These are phyloP conservation scores for Medicago lupulina DNA, from an alignment of 306 rosid species.

Conservation along the genomic window DNA sequence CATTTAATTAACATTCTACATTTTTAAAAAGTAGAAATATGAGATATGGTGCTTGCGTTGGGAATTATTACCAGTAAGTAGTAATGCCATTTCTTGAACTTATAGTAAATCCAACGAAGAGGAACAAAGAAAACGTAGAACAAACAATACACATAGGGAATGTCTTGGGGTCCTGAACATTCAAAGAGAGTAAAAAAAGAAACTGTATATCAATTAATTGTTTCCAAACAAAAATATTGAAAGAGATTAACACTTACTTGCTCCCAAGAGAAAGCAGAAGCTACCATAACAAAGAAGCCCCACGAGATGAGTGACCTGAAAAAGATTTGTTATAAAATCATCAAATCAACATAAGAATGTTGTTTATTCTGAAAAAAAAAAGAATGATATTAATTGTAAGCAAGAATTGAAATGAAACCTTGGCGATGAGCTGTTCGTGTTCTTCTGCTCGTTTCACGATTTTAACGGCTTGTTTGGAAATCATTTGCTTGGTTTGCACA, in stretches of 20 bases:
- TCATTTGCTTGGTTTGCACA: slow-evolving; percentile 49
- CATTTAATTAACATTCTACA: not conserved
- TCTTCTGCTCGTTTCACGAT: slow-evolving; percentile 67
- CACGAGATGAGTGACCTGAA: slow-evolving; percentile 57
- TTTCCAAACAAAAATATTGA: not conserved
- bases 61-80: slow-evolving; percentile 70
- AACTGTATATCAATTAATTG: slow-evolving; percentile 38
- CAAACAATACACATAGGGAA: slow-evolving; percentile 78
- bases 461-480: slow-evolving; percentile 58
- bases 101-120: slow-evolving; percentile 94
- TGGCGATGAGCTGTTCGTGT: slow-evolving; percentile 81
- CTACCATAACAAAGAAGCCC: slow-evolving; percentile 89
- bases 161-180: slow-evolving; percentile 76
- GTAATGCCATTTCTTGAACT: slow-evolving; percentile 97
- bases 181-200: no score
- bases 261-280: slow-evolving; percentile 91
- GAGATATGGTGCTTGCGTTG: no score
- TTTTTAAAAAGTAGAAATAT: no score
- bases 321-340: no score
- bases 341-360: not conserved
- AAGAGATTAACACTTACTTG: slow-evolving; percentile 62
- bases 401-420: slow-evolving; percentile 50
- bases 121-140: slow-evolving; percentile 89
- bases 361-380: not conserved
- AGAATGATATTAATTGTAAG: no score